Evolutionary conservation across 2,329 filamentous ascomycete genomes (phyloP).

Genomic region (Pseudopyricularia javanii): DNA sequence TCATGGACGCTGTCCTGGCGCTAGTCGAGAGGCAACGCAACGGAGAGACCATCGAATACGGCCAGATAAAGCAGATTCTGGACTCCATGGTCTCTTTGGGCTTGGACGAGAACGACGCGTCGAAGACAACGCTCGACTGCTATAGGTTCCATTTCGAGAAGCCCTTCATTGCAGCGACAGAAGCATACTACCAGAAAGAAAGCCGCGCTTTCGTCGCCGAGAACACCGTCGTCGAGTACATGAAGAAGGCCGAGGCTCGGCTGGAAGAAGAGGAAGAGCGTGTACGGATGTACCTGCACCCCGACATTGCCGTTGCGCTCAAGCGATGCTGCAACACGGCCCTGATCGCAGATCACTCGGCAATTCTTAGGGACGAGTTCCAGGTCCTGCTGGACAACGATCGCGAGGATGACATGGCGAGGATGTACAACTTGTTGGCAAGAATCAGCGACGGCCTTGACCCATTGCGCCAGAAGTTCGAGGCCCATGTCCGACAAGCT

Average conservation of each 20-base stretch:
- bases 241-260: constrained; percentile 95
- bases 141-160: constrained; percentile 88
- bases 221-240: constrained; percentile 97
- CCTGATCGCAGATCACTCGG: constrained; percentile 78
- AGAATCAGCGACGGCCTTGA: constrained; percentile 87
- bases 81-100: constrained; percentile 94
- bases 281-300: constrained; percentile 81
- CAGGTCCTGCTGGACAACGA: constrained; percentile 89
- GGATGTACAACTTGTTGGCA: constrained; percentile 88
- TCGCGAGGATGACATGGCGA: constrained; percentile 84
- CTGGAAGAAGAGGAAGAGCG: constrained; percentile 90
- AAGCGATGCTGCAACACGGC: constrained; percentile 83
- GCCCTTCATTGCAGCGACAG: constrained; percentile 80
- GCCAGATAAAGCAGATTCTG: constrained; percentile 93
- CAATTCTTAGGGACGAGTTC: constrained; percentile 86
- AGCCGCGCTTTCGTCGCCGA: constrained; percentile 91
- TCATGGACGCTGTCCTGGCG: constrained; percentile 91
- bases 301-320: constrained; percentile 72
- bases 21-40: constrained; percentile 95
- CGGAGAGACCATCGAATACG: constrained; percentile 94
- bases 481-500: constrained; percentile 83
- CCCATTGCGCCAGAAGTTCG: constrained; percentile 75
- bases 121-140: constrained; percentile 89
- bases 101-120: constrained; percentile 82
- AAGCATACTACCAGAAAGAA: constrained; percentile 78